These are phyloP conservation scores for Cutaneotrichosporon sp. DNA, from an alignment of 1,284 basidiomycete genomes.

Conservation along the genomic window DNA sequence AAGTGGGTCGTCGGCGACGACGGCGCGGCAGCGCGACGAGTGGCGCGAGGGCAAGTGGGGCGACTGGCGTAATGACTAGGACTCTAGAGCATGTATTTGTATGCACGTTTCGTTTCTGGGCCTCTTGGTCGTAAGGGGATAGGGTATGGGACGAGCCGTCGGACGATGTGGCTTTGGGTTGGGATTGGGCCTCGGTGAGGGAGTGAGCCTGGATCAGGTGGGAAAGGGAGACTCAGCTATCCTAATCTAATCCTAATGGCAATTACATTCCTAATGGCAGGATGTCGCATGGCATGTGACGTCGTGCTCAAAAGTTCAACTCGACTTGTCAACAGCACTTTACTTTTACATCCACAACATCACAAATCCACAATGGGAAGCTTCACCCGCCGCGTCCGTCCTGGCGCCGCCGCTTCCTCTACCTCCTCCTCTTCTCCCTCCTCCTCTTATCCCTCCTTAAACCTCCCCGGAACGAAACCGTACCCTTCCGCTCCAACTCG, in stretches of 20 bases:
- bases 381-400: slow-evolving; percentile 7
- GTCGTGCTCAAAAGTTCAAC: not conserved
- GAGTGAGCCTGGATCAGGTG: no score
- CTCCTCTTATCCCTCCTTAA: not conserved
- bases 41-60: slow-evolving; percentile 6
- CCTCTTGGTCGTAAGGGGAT: no score
- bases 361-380: not conserved
- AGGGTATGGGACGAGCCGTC: no score
- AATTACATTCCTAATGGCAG: no score
- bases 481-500: slow-evolving; percentile 4
- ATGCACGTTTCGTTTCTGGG: not conserved
- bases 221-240: no score
- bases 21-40: not conserved
- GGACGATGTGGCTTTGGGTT: not conserved
- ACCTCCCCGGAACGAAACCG: slow-evolving; percentile 4
- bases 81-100: slow-evolving; percentile 5
- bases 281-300: not conserved
- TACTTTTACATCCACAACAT: not conserved
- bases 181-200: no score
- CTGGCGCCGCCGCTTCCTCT: not conserved
- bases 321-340: not conserved
- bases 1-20: not conserved
- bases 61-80: slow-evolving; percentile 10
- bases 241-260: no score
- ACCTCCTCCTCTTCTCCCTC: not conserved